These are phyloP conservation scores for Eucalyptus tenuipes DNA, from an alignment of 345 rosid genomes.

Conservation along the genomic window DNA sequence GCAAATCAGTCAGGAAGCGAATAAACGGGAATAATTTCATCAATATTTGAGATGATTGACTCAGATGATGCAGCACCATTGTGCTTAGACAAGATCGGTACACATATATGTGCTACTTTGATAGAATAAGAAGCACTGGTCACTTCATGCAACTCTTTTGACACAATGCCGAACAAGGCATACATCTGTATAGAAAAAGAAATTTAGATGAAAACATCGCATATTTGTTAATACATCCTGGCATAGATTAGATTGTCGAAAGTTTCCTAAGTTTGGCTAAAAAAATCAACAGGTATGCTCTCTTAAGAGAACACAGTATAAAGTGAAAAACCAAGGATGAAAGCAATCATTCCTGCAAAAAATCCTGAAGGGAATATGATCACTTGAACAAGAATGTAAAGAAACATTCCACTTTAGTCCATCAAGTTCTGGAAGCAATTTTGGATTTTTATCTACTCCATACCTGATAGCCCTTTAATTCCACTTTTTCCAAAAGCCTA, in stretches of 20 bases:
- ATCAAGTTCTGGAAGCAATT: background rate
- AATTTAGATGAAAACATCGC: background rate
- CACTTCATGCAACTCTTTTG: background rate
- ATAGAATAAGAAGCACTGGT: background rate
- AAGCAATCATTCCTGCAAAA: background rate
- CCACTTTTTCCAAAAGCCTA: conserved; percentile 70
- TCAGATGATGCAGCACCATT: background rate
- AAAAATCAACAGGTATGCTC: background rate
- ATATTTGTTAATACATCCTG: background rate
- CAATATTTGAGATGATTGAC: background rate
- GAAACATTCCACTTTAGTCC: background rate
- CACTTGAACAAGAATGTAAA: background rate
- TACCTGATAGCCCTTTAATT: conserved; percentile 92
- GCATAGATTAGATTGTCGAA: background rate
- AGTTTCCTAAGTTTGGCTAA: background rate
- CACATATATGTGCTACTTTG: background rate
- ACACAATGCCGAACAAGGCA: background rate
- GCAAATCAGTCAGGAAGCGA: background rate
- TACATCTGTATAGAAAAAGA: background rate
- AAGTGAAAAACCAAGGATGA: no score
- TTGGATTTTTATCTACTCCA: background rate
- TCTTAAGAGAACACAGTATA: background rate
- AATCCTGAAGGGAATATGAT: background rate
- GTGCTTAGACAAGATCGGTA: background rate
- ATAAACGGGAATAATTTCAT: background rate